Conservation (phyloP, 345 rosid species). For the Linum lewisii region DNA sequence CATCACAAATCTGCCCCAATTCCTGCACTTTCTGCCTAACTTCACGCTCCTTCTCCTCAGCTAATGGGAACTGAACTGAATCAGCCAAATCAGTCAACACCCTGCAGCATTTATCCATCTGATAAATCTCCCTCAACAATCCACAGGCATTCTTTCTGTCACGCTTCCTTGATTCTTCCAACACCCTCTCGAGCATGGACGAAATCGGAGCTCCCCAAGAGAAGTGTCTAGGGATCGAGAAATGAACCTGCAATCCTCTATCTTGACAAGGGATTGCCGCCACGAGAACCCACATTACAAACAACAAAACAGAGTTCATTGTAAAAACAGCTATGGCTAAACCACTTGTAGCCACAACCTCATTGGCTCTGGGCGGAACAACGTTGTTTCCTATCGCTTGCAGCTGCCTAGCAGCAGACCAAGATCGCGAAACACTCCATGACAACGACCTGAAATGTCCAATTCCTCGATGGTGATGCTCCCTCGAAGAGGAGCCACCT, state of each 20-base stretch:
- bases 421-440: constrained; percentile 93
- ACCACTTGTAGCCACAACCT: constrained; percentile 47
- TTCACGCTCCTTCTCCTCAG: constrained; percentile 48
- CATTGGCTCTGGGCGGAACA: constrained; percentile 44
- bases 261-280: constrained; percentile 98
- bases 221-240: constrained; percentile 58
- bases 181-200: constrained; percentile 56
- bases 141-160: constrained; percentile 73
- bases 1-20: constrained; percentile 39
- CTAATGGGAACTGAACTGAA: constrained; percentile 56
- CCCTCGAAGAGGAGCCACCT: constrained; percentile 20
- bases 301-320: constrained; percentile 55
- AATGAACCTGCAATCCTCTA: constrained; percentile 75
- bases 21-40: constrained; percentile 55
- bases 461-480: constrained; percentile 25
- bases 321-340: constrained; percentile 60
- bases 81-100: constrained; percentile 60
- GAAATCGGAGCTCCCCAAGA: constrained; percentile 56
- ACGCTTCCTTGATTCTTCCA: constrained; percentile 72
- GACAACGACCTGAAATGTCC: constrained; percentile 85
- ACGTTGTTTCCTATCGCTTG: constrained; percentile 66
- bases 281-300: constrained; percentile 88
- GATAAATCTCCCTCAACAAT: constrained; percentile 71
- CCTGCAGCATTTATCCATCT: constrained; percentile 55
- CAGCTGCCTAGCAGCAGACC: constrained; percentile 93